Base-by-base conservation (phyloP, 1,284 basidiomycete genomes). In the Cystobasidium sp. region DNA sequence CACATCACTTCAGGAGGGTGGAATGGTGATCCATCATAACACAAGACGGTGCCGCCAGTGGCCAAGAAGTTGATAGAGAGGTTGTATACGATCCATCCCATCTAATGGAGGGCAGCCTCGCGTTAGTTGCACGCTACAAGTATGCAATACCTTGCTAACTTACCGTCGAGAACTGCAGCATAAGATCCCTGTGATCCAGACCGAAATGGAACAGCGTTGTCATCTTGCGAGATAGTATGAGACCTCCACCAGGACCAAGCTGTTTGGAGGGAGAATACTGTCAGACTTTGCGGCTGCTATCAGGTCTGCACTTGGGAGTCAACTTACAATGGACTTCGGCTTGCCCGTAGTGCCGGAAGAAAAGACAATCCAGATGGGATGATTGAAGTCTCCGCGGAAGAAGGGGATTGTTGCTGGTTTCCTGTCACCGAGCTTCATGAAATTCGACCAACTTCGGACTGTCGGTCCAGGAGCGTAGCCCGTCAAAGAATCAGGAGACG, bases 311-410 rank as follows among this genome's bases (percentile, higher is more conserved):
- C 63, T 81, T 80, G 8, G 80, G 16, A 14, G n/a, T 56, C 24
- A 14, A 41, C 64, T 66, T 5, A 66, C 64, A 74, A 83, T 83
- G 20, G 78, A 78, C 76, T 83, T 83, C 20, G 83, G 83, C 71
- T 82, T 81, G 20, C 83, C 83, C 0, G 83, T 84, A 1, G 83
- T 83, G 1, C 83, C 83, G 0, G 77, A 79, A 3, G 77, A 77
- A 73, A 81, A 82, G 62, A 82, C 79, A 75, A 82, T 81, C 77
- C 80, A 81, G 43, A 80, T 77, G 5, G 81, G 81, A 73, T 81
- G 76, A 68, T 73, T 75, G 51, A 77, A 78, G n/a, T 69, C 61
- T 0, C 68, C 71, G 4, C 78, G 74, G 59, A 76, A 69, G 56
- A 81, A 81, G 12, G 74, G 52, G 49, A 81, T 80, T 61, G 79